Base-by-base conservation (phyloP, 495 filamentous ascomycete genomes). In the Amphirosellinia nigrospora region DNA sequence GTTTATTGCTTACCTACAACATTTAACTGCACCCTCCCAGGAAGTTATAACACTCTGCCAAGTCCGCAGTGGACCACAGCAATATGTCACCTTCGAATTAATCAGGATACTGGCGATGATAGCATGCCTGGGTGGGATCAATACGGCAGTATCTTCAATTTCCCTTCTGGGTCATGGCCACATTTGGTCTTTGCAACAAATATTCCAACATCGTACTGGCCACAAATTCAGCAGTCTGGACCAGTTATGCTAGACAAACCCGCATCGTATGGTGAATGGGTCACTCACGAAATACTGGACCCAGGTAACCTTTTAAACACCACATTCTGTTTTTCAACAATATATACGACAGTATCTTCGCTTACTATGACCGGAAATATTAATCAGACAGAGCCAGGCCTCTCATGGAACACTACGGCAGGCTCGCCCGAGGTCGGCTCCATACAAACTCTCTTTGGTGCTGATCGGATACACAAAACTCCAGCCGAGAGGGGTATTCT, bases 101-200 rank as follows among this genome's bases (percentile, higher is more conserved):
- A 36, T 36, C 7, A 2, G 1, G 55, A 59, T 13, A 23, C 3
- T 9, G 11, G 11, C 46, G 16, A 26, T 15, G 1, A 55, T 28
- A 55, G 3, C n/a, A 5, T 55, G 52, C 28, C 52, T 19, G 52
- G 1, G 13, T 55, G 52, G 52, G 52, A 55, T 7, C 28, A 32
- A 28, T 13, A 55, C 13, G 8, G 52, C 32, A 55, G 52, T 16
- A 26, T 13, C 9, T 55, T 55, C 19, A 28, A 55, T 7, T 55
- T 55, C 52, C 4, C 28, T 16, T 59, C 55, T 38, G 55, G 55
- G n/a, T 21, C 34, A 32, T 59, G 55, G 55, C 3, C 55, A 10
- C 55, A 59, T 10, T 16, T 59, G n/a, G 34, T 38, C 34, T 59
- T 59, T 23, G 55, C 55, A 59, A 59, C 55, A 10, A 59, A 59